phyloP scores from a whole-genome alignment of 2,329 filamentous ascomycete species.

The Penicillium sp. region DNA sequence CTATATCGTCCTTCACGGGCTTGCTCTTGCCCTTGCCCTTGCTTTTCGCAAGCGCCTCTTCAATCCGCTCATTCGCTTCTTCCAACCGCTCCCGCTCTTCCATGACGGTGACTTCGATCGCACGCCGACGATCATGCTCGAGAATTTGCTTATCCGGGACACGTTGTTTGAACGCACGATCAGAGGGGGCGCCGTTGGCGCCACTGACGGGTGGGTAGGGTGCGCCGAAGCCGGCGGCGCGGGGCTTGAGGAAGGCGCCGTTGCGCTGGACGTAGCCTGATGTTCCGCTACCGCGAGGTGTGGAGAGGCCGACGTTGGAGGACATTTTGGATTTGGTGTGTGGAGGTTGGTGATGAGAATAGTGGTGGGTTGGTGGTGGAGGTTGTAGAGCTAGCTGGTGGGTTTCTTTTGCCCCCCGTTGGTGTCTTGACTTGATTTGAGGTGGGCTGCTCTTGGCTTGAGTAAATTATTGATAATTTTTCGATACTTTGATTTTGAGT shows the following conservation, averaged over 20 bases:
- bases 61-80: conserved; percentile 68
- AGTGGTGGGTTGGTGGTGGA: conserved; percentile 1
- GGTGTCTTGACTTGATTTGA: not conserved
- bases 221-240: conserved; percentile 67
- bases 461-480: not conserved
- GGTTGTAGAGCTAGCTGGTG: not conserved
- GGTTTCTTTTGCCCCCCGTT: not conserved
- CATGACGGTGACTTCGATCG: conserved; percentile 91
- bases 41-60: conserved; percentile 79
- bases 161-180: conserved; percentile 70
- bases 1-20: conserved; percentile 7
- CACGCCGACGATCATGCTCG: conserved; percentile 88
- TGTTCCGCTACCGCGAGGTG: conserved; percentile 90
- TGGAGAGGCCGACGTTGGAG: conserved; percentile 94
- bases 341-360: not conserved
- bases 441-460: not conserved
- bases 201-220: conserved; percentile 65
- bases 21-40: conserved; percentile 76
- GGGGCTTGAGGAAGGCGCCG: conserved; percentile 81
- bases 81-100: conserved; percentile 89
- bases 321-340: conserved; percentile 65
- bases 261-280: conserved; percentile 98
- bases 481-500: not conserved
- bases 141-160: conserved; percentile 91
- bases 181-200: conserved; percentile 49